phyloP scores from a whole-genome alignment of 352 stramenopile species.

The Aphanomyces stellatus region DNA sequence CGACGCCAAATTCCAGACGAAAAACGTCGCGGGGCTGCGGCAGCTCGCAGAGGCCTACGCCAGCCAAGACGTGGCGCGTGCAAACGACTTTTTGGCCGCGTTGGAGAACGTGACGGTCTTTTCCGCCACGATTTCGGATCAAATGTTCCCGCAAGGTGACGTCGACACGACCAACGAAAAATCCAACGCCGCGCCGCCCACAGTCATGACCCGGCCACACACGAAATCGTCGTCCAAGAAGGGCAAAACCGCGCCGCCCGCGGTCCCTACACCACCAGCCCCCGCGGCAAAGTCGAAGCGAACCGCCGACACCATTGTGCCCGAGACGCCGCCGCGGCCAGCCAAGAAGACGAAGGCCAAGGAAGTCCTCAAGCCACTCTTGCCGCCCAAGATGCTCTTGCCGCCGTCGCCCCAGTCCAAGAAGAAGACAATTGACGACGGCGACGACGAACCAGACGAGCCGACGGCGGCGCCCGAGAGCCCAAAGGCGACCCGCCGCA shows the following conservation, averaged over 20 bases:
- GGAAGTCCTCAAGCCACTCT: no score
- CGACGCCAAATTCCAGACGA: background rate
- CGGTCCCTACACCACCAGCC: background rate
- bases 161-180: background rate
- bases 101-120: background rate
- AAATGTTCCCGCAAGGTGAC: background rate
- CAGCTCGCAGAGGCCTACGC: background rate
- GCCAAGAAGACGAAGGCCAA: background rate
- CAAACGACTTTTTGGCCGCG: background rate
- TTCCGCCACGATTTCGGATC: background rate
- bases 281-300: background rate
- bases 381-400: no score
- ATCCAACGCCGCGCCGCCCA: background rate
- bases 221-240: background rate
- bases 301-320: background rate
- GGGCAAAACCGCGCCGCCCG: background rate
- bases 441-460: background rate
- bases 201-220: background rate
- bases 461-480: background rate
- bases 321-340: background rate
- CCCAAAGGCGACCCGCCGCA: background rate
- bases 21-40: background rate
- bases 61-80: background rate
- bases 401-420: no score
- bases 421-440: background rate